Percentiles rank a stretch among this genome's conserved stretches.
phyloP scores from a whole-genome alignment of 2,329 filamentous ascomycete genomes.

The Ilyonectria robusta region DNA sequence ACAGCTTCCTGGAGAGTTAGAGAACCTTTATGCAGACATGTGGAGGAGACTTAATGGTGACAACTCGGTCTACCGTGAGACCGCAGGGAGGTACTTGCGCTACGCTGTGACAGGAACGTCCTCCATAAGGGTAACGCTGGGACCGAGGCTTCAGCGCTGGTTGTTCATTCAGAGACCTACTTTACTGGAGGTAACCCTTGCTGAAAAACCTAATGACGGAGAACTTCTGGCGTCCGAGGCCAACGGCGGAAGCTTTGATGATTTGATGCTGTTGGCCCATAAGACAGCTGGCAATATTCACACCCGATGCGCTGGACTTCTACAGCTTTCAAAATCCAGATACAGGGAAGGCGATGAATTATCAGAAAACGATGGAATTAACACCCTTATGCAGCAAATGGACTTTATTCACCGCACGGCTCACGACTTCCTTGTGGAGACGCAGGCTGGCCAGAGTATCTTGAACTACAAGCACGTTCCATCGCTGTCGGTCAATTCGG shows the following conservation, averaged over 20 bases:
- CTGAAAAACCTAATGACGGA: background rate
- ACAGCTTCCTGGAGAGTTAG: constrained; percentile 8
- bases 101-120: background rate
- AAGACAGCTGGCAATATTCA: background rate
- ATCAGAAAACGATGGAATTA: background rate
- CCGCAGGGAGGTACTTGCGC: constrained; percentile 11
- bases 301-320: background rate
- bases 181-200: background rate
- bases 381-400: background rate
- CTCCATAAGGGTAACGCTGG: too few relatives aligned
- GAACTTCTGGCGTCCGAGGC: background rate
- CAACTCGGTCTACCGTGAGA: constrained; percentile 10
- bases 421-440: constrained; percentile 9
- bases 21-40: constrained; percentile 18
- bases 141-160: too few relatives aligned
- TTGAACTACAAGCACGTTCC: background rate
- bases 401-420: constrained; percentile 2
- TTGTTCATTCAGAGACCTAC: background rate
- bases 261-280: background rate
- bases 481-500: background rate
- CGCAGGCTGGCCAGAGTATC: background rate
- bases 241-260: background rate
- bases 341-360: background rate
- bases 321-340: background rate
- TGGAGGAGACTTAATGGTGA: constrained; percentile 21